phyloP scores from a whole-genome alignment of 352 stramenopile species.

The Pythium volutum region DNA sequence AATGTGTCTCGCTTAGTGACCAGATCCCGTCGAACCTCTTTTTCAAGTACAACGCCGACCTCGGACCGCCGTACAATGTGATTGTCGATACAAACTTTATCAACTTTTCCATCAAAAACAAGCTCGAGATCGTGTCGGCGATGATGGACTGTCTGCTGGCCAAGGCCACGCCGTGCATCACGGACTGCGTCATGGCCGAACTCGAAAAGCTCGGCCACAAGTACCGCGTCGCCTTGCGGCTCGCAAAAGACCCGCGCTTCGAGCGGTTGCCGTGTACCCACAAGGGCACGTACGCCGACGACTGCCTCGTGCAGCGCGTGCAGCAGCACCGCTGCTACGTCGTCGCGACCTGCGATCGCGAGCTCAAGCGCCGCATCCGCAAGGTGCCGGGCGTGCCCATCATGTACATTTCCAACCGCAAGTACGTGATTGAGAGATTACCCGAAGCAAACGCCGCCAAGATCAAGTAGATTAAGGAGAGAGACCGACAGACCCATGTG shows the following conservation, averaged over 20 bases:
- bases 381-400: conserved; percentile 99
- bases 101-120: conserved; percentile 99
- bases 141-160: conserved; percentile 99
- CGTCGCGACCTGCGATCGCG: conserved; percentile 99
- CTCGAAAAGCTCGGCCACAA: conserved; percentile 99
- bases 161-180: conserved; percentile 97
- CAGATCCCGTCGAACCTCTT: conserved; percentile 98
- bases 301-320: conserved; percentile 94
- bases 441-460: conserved; percentile 94
- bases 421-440: conserved; percentile 99
- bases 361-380: conserved; percentile 97
- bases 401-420: conserved; percentile 99
- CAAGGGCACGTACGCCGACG: conserved; percentile 99
- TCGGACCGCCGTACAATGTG: conserved; percentile 98
- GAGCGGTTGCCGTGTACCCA: conserved; percentile 97
- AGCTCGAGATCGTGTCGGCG: conserved; percentile 97
- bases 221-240: conserved; percentile 90
- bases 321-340: conserved; percentile 98
- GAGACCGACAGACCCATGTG: neutral
- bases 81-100: conserved; percentile 99
- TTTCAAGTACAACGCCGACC: conserved; percentile 99
- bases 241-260: conserved; percentile 98
- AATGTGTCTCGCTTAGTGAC: conserved; percentile 50
- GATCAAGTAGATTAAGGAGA: conserved; percentile 64
- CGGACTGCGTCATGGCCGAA: conserved; percentile 99